Base-by-base conservation (phyloP, 2,329 filamentous ascomycete genomes). In the Epichloe gansuensis region DNA sequence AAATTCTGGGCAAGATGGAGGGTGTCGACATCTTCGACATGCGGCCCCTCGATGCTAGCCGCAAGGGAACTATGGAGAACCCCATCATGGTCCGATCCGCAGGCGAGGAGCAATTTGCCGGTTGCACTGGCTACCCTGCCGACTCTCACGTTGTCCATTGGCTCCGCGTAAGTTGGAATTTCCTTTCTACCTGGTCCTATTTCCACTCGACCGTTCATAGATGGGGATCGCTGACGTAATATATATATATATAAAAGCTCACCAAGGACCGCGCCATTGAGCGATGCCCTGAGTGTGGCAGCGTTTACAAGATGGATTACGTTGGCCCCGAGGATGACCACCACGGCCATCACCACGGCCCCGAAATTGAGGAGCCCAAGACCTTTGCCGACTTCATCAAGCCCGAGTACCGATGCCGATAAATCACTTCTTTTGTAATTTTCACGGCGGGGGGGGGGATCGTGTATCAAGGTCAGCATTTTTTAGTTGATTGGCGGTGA, bases 1-100 rank as follows among this genome's bases (percentile, higher is more conserved):
- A 98, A 75, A 93, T 98, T 66, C 79, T 98, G 69, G 93, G 93
- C 74, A 98, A 98, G 83, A 95, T 97, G 86, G 89, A 97, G 78
- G 90, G 93, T 60, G 77, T 96, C 64, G 93, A 98, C 68, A 78
- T 97, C 69, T 98, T 98, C 76, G 90, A 98, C 75, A 95, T 97
- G 93, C 85, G 82, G 72, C 93, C 93, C 58, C 81, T 98, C 63
- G 93, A 97, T 70, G 78, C 91, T 58, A 93, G 86, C 70, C 84
- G 93, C 67, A 81, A 80, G 72, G 91, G 91, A 87, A 97, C 93
- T 55, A 71, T 95, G 65, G 80, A 94, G 59, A 77, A 96, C 74
- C 93, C 93, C 62, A 94, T 98, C 68, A 66, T 85, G 52, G 89
- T 98, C 70, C 86, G 85, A 74, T 90, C 89, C 59, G 89, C 86